These are phyloP conservation scores for Triglochin maritima DNA, from an alignment of 106 monocot species.

Conservation along the genomic window DNA sequence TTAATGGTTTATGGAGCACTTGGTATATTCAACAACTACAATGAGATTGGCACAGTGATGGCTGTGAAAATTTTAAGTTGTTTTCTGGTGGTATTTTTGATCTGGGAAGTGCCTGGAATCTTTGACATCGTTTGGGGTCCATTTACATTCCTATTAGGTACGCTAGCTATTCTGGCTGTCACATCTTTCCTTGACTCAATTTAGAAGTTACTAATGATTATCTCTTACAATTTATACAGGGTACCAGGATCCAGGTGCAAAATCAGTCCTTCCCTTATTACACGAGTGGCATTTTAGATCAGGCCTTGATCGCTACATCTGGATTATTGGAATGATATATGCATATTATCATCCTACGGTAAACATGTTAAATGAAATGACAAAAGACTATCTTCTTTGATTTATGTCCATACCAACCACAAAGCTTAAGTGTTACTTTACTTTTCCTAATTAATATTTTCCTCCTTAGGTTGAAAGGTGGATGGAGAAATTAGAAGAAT, in stretches of 20 bases:
- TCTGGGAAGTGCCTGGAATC: constrained; percentile 92
- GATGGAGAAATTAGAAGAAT: constrained; percentile 95
- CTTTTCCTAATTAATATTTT: constrained; percentile 2
- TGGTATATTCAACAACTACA: constrained; percentile 88
- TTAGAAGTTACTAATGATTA: background rate
- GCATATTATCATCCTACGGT: constrained; percentile 91
- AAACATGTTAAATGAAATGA: constrained; percentile 9
- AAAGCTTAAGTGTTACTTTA: background rate
- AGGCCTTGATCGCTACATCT: constrained; percentile 91
- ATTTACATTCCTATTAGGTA: constrained; percentile 76
- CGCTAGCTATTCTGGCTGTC: constrained; percentile 1
- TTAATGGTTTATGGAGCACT: constrained; percentile 92
- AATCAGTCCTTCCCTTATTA: constrained; percentile 54
- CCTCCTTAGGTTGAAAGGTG: constrained; percentile 64
- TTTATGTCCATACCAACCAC: no score
- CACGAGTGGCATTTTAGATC: constrained; percentile 99
- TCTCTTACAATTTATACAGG: constrained; percentile 34
- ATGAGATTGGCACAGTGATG: constrained; percentile 80
- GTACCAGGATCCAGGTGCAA: constrained; percentile 70
- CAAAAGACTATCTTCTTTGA: background rate
- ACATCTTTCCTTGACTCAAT: background rate
- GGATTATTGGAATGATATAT: constrained; percentile 97
- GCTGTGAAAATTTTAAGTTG: constrained; percentile 56
- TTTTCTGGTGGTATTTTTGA: constrained; percentile 64
- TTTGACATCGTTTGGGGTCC: constrained; percentile 84